phyloP scores from a whole-genome alignment of 768 basidiomycete genomes.

The Holtermannia corniformis region DNA sequence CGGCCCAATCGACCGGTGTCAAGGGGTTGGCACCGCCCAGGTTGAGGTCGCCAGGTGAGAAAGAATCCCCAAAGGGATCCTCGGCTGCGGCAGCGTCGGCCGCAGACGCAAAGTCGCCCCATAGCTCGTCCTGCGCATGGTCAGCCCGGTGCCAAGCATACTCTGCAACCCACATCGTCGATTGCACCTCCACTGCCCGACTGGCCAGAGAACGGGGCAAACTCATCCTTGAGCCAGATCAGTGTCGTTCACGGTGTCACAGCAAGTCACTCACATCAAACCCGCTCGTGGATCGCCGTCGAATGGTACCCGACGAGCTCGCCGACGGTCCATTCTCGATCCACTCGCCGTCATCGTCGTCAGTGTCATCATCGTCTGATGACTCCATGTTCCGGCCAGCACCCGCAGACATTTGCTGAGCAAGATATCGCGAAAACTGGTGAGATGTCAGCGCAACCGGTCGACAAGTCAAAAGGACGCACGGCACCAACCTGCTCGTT shows the following conservation, averaged over 20 bases:
- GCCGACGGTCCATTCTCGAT: slow-evolving; percentile 69
- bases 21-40: slow-evolving; percentile 16
- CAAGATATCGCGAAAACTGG: slow-evolving; percentile 16
- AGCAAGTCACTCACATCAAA: slow-evolving; percentile 43
- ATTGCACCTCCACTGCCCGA: slow-evolving; percentile 3
- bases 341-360: slow-evolving; percentile 48
- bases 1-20: slow-evolving; percentile 39
- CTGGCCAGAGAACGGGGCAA: neutral
- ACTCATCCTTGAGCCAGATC: neutral
- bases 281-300: slow-evolving; percentile 46
- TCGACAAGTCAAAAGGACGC: slow-evolving; percentile 7
- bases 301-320: slow-evolving; percentile 53
- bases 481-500: slow-evolving; percentile 31
- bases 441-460: neutral
- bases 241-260: neutral
- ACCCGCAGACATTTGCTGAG: slow-evolving; percentile 56
- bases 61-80: slow-evolving; percentile 39
- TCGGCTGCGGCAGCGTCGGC: slow-evolving; percentile 6
- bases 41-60: slow-evolving; percentile 9
- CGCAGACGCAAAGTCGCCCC: slow-evolving; percentile 36
- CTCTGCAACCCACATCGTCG: slow-evolving; percentile 26
- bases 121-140: slow-evolving; percentile 31
- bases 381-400: slow-evolving; percentile 50
- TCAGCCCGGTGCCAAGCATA: neutral
- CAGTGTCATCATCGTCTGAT: slow-evolving; percentile 47